Percentiles rank a stretch among this genome's conserved stretches.
Evolutionary conservation across 2,329 filamentous ascomycete species (phyloP).

Genomic region (Alternaria sp.): DNA sequence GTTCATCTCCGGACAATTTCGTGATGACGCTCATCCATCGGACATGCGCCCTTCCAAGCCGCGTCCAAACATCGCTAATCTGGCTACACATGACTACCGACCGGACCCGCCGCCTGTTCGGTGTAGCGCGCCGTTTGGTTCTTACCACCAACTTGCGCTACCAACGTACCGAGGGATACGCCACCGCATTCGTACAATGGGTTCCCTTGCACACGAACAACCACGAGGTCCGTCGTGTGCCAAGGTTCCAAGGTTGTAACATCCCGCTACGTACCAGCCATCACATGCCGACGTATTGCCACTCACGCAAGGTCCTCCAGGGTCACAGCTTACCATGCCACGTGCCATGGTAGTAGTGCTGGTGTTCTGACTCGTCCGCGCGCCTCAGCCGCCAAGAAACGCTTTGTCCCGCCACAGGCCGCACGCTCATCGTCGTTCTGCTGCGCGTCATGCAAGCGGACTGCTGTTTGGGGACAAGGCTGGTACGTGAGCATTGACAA

Average conservation of each 20-base stretch:
- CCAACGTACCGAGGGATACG: neutral
- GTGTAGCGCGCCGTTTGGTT: neutral
- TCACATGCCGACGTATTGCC: neutral
- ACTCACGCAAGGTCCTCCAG: neutral
- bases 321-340: neutral
- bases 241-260: neutral
- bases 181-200: neutral
- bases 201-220: neutral
- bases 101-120: neutral
- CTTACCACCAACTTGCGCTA: neutral
- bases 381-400: neutral
- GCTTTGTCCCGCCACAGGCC: neutral
- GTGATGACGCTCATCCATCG: neutral
- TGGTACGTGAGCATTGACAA: neutral
- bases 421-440: neutral
- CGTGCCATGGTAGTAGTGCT: neutral
- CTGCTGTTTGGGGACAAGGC: neutral
- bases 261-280: neutral
- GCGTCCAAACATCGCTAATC: neutral
- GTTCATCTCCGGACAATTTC: neutral
- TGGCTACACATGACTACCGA: neutral
- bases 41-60: neutral
- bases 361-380: neutral
- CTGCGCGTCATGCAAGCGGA: constrained; percentile 1
- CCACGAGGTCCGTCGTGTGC: too few relatives aligned